phyloP scores from a whole-genome alignment of 192 early-diverging fungal genomes.

The Podila horticola region DNA sequence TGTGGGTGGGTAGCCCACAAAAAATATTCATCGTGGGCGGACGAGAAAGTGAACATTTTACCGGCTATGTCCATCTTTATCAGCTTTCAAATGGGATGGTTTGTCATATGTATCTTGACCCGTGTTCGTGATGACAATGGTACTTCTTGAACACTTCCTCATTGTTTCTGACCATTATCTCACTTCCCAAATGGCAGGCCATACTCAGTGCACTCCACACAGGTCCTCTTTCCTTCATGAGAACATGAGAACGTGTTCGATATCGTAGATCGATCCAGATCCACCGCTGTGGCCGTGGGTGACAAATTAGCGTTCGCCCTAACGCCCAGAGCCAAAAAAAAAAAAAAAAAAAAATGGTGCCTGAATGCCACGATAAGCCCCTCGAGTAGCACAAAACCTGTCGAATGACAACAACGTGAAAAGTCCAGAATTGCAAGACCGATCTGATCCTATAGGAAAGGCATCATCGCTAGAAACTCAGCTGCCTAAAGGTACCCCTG shows the following conservation, averaged over 20 bases:
- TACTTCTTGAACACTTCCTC: not conserved
- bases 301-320: not conserved
- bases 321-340: not conserved
- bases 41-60: not conserved
- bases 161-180: not conserved
- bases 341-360: not conserved
- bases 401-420: not conserved
- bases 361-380: not conserved
- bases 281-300: not conserved
- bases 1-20: not conserved
- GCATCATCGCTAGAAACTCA: no score
- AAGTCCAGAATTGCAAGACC: no score
- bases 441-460: not conserved
- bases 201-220: no score
- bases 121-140: no score
- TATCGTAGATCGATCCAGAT: no score
- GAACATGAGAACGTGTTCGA: no score
- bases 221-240: no score
- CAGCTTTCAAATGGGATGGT: not conserved
- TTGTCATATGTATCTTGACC: not conserved
- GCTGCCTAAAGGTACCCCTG: not conserved
- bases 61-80: no score
- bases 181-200: not conserved
- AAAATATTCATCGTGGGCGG: not conserved
- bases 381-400: constrained; percentile 4